These are phyloP conservation scores for Penicillium lividum DNA, from an alignment of 495 filamentous ascomycete genomes.

Conservation along the genomic window DNA sequence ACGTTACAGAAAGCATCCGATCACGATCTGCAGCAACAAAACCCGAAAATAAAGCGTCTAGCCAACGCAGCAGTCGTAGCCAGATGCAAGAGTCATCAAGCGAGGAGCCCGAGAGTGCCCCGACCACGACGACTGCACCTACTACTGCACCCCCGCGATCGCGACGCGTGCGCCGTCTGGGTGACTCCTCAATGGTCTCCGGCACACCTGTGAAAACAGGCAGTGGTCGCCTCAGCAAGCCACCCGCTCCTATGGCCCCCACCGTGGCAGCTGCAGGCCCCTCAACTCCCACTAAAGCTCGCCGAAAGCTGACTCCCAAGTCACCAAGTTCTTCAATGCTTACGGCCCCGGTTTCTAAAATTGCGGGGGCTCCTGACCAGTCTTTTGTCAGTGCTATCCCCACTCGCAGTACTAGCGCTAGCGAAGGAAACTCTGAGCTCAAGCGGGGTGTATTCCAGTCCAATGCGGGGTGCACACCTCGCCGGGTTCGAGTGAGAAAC, in stretches of 20 bases:
- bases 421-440: conserved; percentile 16
- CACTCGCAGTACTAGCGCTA: conserved; percentile 15
- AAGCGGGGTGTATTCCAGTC: conserved; percentile 38
- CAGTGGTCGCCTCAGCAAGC: conserved; percentile 26
- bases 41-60: conserved; percentile 29
- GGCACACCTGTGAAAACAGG: conserved; percentile 30
- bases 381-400: conserved; percentile 30
- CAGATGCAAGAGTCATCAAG: conserved; percentile 21
- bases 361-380: conserved; percentile 9
- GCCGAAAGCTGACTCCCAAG: conserved; percentile 45
- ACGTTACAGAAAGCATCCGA: conserved; percentile 15
- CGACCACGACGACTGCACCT: conserved; percentile 19
- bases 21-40: conserved; percentile 17
- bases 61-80: conserved; percentile 30
- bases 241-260: conserved; percentile 13
- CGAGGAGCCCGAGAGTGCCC: conserved; percentile 15
- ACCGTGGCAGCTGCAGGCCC: conserved; percentile 13
- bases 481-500: conserved; percentile 36
- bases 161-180: conserved; percentile 40
- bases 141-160: conserved; percentile 34
- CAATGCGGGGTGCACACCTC: conserved; percentile 44
- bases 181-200: conserved; percentile 26
- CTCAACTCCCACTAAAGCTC: conserved; percentile 34
- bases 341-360: conserved; percentile 22
- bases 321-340: conserved; percentile 32